Conservation (phyloP, 2,329 filamentous ascomycete genomes). For the Cytospora mali region DNA sequence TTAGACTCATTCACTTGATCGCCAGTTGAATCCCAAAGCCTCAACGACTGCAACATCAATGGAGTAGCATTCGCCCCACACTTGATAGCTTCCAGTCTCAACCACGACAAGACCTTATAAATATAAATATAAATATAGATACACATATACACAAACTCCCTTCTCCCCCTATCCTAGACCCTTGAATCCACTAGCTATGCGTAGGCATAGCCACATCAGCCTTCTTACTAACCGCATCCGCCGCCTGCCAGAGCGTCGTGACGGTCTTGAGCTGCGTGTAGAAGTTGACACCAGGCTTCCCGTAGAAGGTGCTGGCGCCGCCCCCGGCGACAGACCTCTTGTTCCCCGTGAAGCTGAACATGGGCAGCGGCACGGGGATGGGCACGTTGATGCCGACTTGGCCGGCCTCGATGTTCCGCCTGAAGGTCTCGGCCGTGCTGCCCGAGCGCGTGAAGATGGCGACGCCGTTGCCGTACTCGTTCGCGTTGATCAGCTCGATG, state of each 20-base stretch:
- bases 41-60: neutral
- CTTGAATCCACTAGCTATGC: slow-evolving; percentile 47
- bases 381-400: slow-evolving; percentile 87
- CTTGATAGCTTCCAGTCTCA: neutral
- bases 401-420: slow-evolving; percentile 79
- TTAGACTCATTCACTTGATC: neutral
- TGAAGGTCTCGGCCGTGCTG: slow-evolving; percentile 76
- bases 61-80: neutral
- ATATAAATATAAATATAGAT: too few relatives aligned
- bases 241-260: slow-evolving; percentile 81
- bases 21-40: neutral
- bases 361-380: slow-evolving; percentile 71
- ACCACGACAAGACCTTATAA: neutral
- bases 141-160: neutral
- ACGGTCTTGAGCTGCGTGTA: slow-evolving; percentile 99
- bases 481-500: slow-evolving; percentile 78
- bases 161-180: slow-evolving; percentile 4
- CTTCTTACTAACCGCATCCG: slow-evolving; percentile 73
- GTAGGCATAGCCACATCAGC: slow-evolving; percentile 73
- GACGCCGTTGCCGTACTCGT: slow-evolving; percentile 85
- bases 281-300: slow-evolving; percentile 87
- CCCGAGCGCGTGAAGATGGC: slow-evolving; percentile 84
- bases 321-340: slow-evolving; percentile 93
- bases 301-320: slow-evolving; percentile 93
- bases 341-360: slow-evolving; percentile 75